These are phyloP conservation scores for Russula sp. DNA, from an alignment of 768 basidiomycete species.

Conservation along the genomic window DNA sequence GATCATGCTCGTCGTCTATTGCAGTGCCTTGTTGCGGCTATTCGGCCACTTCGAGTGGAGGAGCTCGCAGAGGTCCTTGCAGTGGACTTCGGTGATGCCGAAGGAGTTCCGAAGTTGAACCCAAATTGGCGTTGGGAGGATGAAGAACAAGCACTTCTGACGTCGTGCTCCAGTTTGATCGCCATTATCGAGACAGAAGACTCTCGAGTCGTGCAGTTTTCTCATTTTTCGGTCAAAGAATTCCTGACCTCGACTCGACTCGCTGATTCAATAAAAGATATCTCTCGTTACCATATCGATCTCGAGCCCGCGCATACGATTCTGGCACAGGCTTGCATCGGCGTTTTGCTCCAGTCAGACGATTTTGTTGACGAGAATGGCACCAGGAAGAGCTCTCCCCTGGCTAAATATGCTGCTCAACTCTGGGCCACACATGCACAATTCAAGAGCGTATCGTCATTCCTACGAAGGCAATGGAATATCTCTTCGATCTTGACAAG, in stretches of 20 bases:
- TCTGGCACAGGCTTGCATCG: not conserved
- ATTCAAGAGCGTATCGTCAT: not conserved
- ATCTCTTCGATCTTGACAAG: not conserved
- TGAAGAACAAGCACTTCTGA: constrained; percentile 4
- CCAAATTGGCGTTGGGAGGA: not conserved
- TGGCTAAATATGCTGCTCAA: not conserved
- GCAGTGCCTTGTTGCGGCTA: constrained; percentile 9
- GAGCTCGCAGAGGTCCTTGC: constrained; percentile 16
- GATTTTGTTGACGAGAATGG: not conserved
- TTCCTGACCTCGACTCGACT: constrained; percentile 8
- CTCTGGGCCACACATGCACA: constrained; percentile 4
- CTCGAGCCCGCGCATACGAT: not conserved
- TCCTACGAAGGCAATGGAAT: not conserved
- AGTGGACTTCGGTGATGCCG: not conserved
- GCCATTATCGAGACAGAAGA: not conserved
- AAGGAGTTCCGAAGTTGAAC: constrained; percentile 2
- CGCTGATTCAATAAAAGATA: not conserved
- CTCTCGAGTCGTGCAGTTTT: constrained; percentile 5
- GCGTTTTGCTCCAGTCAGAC: not conserved
- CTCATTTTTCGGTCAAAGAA: constrained; percentile 13
- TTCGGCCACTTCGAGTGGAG: constrained; percentile 7
- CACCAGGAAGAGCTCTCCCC: not conserved
- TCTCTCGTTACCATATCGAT: constrained; percentile 7
- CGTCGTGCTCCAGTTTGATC: constrained; percentile 3
- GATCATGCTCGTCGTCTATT: constrained; percentile 6